Percentiles rank a stretch among this genome's conserved stretches.
Conservation (phyloP, 2,329 filamentous ascomycete species). For the Monilinia polystroma region DNA sequence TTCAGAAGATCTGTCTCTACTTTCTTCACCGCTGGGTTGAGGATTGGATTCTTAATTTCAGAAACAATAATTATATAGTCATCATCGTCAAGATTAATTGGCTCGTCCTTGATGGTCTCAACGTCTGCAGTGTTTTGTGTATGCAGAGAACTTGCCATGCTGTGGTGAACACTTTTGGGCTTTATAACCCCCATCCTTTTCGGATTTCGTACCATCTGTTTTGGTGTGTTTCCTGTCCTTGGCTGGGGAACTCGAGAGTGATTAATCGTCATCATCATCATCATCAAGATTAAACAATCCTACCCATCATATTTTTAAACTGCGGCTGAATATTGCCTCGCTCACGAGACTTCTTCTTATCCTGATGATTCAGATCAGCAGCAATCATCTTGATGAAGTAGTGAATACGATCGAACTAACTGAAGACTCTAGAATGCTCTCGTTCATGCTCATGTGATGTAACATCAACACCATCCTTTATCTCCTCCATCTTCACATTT, state of each 20-base stretch:
- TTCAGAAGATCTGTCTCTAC: neutral
- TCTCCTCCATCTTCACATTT: too few relatives aligned
- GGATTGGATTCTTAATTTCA: neutral
- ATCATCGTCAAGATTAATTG: neutral
- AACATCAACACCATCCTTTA: too few relatives aligned
- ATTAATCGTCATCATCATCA: neutral
- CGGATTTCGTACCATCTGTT: neutral
- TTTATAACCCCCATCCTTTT: slow-evolving; percentile 3
- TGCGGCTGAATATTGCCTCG: neutral
- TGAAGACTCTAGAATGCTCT: slow-evolving; percentile 18
- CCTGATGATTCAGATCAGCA: neutral
- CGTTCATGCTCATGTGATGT: too few relatives aligned
- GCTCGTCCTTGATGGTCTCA: neutral
- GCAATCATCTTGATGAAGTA: too few relatives aligned
- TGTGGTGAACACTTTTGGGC: neutral
- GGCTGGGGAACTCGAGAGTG: neutral
- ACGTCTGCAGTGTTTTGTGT: neutral
- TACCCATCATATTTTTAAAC: neutral
- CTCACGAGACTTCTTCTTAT: neutral
- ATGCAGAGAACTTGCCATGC: neutral
- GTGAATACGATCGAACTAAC: neutral
- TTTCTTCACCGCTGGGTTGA: neutral
- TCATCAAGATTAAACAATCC: neutral
- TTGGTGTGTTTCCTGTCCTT: neutral
- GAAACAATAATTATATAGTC: neutral